These are phyloP conservation scores for Amniculicola lignicola DNA, from an alignment of 495 filamentous ascomycete species.

Conservation along the genomic window DNA sequence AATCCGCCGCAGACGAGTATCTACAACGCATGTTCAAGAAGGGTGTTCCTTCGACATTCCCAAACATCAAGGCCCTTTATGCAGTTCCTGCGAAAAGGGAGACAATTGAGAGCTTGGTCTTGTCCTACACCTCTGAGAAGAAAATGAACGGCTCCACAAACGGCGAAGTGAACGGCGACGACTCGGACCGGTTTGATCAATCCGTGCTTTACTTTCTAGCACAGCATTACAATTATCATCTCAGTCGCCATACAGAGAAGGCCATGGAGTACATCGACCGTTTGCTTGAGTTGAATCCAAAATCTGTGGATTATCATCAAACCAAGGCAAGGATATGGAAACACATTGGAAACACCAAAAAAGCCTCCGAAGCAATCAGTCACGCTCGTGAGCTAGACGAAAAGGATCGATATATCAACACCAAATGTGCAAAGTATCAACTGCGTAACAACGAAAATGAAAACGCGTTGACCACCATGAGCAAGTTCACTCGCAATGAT, in stretches of 20 bases:
- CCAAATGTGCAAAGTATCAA: conserved; percentile 96
- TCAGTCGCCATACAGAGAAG: conserved; percentile 77
- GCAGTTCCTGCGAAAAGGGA: conserved; percentile 70
- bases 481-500: conserved; percentile 91
- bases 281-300: conserved; percentile 70
- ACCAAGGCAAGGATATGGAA: conserved; percentile 94
- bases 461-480: conserved; percentile 79
- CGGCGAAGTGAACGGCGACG: conserved; percentile 49
- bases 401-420: conserved; percentile 95
- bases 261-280: conserved; percentile 81
- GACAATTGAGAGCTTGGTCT: conserved; percentile 68
- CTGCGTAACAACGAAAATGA: conserved; percentile 89
- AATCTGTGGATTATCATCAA: conserved; percentile 89
- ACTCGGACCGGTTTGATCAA: conserved; percentile 61
- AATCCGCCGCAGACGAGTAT: conserved; percentile 73
- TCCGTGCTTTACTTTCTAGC: conserved; percentile 88
- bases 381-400: conserved; percentile 78
- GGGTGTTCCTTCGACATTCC: conserved; percentile 94
- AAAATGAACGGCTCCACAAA: conserved; percentile 47
- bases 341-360: conserved; percentile 74
- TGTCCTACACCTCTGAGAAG: conserved; percentile 65
- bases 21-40: conserved; percentile 84
- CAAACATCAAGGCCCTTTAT: conserved; percentile 92
- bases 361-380: conserved; percentile 86
- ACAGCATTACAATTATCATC: conserved; percentile 92